A percentile compares a stretch with the other conserved stretches of the same genome.
Evolutionary conservation across 2,329 filamentous ascomycete genomes (phyloP).

Genomic region (Xylariales sp.): DNA sequence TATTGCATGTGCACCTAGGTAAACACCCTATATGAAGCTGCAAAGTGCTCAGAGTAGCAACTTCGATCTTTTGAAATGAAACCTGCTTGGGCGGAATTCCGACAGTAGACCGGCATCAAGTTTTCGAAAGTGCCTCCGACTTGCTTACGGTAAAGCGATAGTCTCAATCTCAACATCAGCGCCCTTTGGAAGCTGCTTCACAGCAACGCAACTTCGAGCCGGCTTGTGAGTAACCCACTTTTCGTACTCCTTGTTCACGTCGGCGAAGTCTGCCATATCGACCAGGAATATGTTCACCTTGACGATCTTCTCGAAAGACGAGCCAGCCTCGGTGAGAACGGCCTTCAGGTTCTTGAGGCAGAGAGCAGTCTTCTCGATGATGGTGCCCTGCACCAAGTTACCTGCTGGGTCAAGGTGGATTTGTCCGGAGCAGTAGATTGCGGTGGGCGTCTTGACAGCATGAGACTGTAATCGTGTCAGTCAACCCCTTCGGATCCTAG

Average conservation of each 20-base stretch:
- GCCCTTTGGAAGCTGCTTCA: slow-evolving; percentile 81
- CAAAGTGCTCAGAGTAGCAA: slow-evolving; percentile 21
- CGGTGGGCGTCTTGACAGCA: slow-evolving; percentile 60
- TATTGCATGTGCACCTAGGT: too few species aligned
- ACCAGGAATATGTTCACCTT: slow-evolving; percentile 90
- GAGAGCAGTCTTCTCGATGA: slow-evolving; percentile 58
- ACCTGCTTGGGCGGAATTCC: too few species aligned
- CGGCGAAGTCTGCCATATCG: slow-evolving; percentile 84
- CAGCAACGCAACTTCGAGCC: slow-evolving; percentile 83
- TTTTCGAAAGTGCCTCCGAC: too few species aligned
- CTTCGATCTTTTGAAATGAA: too few species aligned
- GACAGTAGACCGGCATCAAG: too few species aligned
- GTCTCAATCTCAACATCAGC: slow-evolving; percentile 89
- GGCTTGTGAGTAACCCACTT: slow-evolving; percentile 82
- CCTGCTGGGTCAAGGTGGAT: slow-evolving; percentile 63
- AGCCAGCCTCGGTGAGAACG: slow-evolving; percentile 78
- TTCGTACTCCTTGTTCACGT: slow-evolving; percentile 82
- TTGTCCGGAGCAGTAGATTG: slow-evolving; percentile 66
- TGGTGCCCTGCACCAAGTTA: slow-evolving; percentile 52
- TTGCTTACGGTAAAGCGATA: slow-evolving; percentile 60
- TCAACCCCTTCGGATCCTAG: too few species aligned
- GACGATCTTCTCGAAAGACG: slow-evolving; percentile 72
- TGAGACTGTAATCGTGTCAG: slow-evolving; percentile 45
- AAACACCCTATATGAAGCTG: too few species aligned
- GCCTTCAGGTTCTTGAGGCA: slow-evolving; percentile 76